Conservation (phyloP, 345 rosid genomes). For the Hypericum androsaemum region DNA sequence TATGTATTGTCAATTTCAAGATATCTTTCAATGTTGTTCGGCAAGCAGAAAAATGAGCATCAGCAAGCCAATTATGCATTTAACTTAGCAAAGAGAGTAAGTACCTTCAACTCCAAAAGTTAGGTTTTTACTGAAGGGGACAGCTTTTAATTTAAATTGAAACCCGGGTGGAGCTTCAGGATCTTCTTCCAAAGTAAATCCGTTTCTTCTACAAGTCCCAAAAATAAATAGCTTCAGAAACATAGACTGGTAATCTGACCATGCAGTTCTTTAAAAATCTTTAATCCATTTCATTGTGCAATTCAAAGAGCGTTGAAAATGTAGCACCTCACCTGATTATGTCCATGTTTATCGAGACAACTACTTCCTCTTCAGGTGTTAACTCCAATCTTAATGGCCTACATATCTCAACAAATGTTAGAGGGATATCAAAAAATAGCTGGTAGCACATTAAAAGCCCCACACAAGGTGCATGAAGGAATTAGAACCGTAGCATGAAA, state of each 20-base stretch:
- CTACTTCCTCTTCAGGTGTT: constrained; percentile 88
- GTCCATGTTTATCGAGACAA: constrained; percentile 79
- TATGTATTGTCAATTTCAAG: no score
- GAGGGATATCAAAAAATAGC: no score
- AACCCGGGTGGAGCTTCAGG: constrained; percentile 58
- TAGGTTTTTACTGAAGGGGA: constrained; percentile 90
- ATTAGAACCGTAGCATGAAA: neutral
- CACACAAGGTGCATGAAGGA: no score
- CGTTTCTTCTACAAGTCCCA: constrained; percentile 54
- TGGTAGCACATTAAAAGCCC: no score
- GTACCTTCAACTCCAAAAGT: constrained; percentile 93
- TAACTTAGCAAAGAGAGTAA: no score
- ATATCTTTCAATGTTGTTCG: no score
- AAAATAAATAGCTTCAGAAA: constrained; percentile 8
- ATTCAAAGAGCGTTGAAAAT: constrained; percentile 1
- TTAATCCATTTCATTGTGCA: neutral
- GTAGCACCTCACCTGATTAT: constrained; percentile 52
- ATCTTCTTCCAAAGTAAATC: constrained; percentile 83
- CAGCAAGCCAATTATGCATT: no score
- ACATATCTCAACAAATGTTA: neutral
- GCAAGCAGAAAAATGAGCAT: no score
- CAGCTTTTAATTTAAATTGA: constrained; percentile 60
- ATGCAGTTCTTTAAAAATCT: no score
- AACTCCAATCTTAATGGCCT: constrained; percentile 86
- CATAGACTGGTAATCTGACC: neutral